Base-by-base conservation (phyloP, 306 rosid species). In the Quercus aquifolioides region DNA sequence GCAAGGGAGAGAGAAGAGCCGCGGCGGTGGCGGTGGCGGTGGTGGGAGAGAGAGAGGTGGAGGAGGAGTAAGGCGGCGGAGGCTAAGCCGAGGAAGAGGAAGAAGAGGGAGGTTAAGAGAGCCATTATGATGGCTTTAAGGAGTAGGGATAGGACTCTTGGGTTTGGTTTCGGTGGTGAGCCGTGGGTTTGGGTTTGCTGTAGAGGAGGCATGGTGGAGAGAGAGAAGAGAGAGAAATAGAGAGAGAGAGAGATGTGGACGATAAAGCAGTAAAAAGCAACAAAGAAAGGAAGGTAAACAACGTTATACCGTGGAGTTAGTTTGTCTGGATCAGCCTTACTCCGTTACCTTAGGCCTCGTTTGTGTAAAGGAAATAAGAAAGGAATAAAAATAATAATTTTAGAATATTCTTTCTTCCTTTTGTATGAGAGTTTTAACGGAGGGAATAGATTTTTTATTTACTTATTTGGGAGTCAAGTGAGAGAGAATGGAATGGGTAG, bases 111-210 rank as follows among this genome's bases (percentile, higher is more conserved):
- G 78, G 98, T 90, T 69, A 92, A 79, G 49, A 90, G 78, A 71
- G 83, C 87, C 98, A 95, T 91, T 70, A 92, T 84, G 18, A 93
- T 67, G 67, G 91, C 85, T 28, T 92, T 92, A 59, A 95, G 95
- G 83, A 92, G 82, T 11, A 89, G 76, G 58, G 96, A 90, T 0
- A 95, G 91, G 64, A 92, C 58, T 49, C 69, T 88, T 0, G 90
- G 86, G 52, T 83, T 86, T 5, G 94, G 87, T 74, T 92, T 91
- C 1, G 94, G 62, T 65, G 82, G 58, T 19, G 58, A 38, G 11
- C 46, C 46, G 46, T 38, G 57, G 28, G 77, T 11, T 64, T 11
- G 49, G 55, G 59, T 73, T 23, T 28, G 70, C 4, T 54, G 60
- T 73, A 33, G 26, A 5, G 76, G 76, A 25, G 72, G 64, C 77